Base-by-base conservation (phyloP, 2,329 filamentous ascomycete genomes). In the Exserohilum turcica region DNA sequence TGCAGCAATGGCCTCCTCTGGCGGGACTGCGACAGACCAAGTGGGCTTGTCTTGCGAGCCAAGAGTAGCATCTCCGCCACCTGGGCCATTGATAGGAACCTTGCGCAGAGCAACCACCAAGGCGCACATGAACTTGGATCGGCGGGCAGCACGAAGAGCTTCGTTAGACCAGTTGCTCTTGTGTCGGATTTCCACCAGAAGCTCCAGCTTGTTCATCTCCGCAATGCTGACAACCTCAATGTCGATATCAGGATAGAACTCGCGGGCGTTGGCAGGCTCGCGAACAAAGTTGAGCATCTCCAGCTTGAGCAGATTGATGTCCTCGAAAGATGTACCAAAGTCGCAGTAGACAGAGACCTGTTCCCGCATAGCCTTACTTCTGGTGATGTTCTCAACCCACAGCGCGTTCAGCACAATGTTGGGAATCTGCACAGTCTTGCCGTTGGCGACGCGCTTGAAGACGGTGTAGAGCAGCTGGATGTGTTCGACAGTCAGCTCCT, bases 121-220 rank as follows among this genome's bases (percentile, higher is more conserved):
- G 0, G 94, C 94, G 70, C 92, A 96, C 86, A 97, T 96, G 78
- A 99, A 97, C 76, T 96, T 97, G 73, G 90, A 95, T 56, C 93
- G 87, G 46, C 92, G 86, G 6, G 88, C 84, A 15, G 88, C 87
- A 35, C 92, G 89, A 35, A 97, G 83, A 1, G 84, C 82, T 63
- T 96, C 93, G 75, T 97, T 82, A 27, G 78, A 74, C 78, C 79
- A 82, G 60, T 81, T 82, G 64, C 74, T 76, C 74, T 97, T 97
- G 81, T 97, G 92, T 68, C 89, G 86, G 70, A 97, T 92, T 65
- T 90, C 87, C 33, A 97, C 82, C 65, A 86, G 86, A 49, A 99
- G 84, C 64, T 89, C 84, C 44, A 97, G 80, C 78, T 96, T 96
- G 76, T 95, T 90, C 79, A 96, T 86, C 67, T 92, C 88, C 35